These are phyloP conservation scores for Yamadazyma spencermartinsiae DNA, from an alignment of 1,139 yeast species.

Conservation along the genomic window DNA sequence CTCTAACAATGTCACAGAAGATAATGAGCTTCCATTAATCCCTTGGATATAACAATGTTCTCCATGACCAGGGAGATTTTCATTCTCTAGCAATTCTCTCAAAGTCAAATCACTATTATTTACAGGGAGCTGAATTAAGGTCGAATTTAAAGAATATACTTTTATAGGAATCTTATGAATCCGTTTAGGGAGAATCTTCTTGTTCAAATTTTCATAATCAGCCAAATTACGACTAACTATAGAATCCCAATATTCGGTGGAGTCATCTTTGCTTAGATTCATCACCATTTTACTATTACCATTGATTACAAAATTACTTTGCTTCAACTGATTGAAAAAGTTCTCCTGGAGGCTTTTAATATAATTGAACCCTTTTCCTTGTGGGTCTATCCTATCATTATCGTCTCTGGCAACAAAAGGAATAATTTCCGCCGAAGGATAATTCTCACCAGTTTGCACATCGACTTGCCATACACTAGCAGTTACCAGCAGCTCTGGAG, in stretches of 20 bases:
- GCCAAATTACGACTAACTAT: slow-evolving; percentile 37
- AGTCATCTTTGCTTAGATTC: slow-evolving; percentile 65
- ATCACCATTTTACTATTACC: slow-evolving; percentile 76
- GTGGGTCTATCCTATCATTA: slow-evolving; percentile 10
- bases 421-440: slow-evolving; percentile 56
- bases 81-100: slow-evolving; percentile 1
- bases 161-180: slow-evolving; percentile 57
- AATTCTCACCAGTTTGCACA: slow-evolving; percentile 40
- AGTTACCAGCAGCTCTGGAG: neutral
- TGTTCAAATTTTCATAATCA: slow-evolving; percentile 21
- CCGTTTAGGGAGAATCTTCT: slow-evolving; percentile 37
- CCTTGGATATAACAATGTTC: slow-evolving; percentile 56
- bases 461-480: slow-evolving; percentile 48
- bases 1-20: slow-evolving; percentile 47
- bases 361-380: slow-evolving; percentile 20
- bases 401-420: slow-evolving; percentile 35
- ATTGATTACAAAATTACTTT: slow-evolving; percentile 68
- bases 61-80: slow-evolving; percentile 5
- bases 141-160: slow-evolving; percentile 49
- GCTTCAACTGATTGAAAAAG: slow-evolving; percentile 79
- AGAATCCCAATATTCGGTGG: slow-evolving; percentile 57
- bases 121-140: slow-evolving; percentile 52
- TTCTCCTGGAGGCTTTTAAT: slow-evolving; percentile 41
- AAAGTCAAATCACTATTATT: slow-evolving; percentile 19
- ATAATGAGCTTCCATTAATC: slow-evolving; percentile 42